Percentiles rank a stretch among this genome's conserved stretches.
phyloP scores from a whole-genome alignment of 257 asterid genomes.

The Fraxinus pennsylvanica region DNA sequence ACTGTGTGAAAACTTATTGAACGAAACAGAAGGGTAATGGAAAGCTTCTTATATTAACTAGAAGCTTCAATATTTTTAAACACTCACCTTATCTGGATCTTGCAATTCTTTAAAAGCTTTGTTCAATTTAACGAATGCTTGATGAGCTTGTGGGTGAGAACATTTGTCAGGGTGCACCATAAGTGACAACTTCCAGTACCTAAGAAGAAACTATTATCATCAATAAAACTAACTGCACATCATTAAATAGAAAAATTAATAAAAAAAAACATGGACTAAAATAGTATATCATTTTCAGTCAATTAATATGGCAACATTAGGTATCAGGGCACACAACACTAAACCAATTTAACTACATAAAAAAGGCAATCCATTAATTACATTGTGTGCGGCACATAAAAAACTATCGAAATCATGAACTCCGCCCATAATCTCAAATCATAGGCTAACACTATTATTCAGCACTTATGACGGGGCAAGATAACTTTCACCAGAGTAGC shows the following conservation, averaged over 20 bases:
- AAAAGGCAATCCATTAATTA: no score
- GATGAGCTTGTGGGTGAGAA: slow-evolving; percentile 93
- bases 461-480: no score
- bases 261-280: neutral
- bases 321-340: no score
- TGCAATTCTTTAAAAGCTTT: slow-evolving; percentile 93
- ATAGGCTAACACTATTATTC: no score
- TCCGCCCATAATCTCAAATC: no score
- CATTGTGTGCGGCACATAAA: no score
- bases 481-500: no score
- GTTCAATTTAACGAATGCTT: slow-evolving; percentile 88
- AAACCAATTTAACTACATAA: no score
- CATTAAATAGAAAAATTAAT: neutral
- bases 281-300: neutral
- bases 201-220: slow-evolving; percentile 30
- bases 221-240: neutral
- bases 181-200: slow-evolving; percentile 95
- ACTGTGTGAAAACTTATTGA: neutral
- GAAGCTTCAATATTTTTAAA: slow-evolving; percentile 21
- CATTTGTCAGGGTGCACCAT: slow-evolving; percentile 99
- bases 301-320: no score
- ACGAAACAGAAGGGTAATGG: neutral
- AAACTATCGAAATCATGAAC: no score
- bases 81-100: slow-evolving; percentile 84
- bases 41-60: neutral